Evolutionary conservation across 192 early-diverging fungal genomes (phyloP).

Genomic region (Backusella macrospora): DNA sequence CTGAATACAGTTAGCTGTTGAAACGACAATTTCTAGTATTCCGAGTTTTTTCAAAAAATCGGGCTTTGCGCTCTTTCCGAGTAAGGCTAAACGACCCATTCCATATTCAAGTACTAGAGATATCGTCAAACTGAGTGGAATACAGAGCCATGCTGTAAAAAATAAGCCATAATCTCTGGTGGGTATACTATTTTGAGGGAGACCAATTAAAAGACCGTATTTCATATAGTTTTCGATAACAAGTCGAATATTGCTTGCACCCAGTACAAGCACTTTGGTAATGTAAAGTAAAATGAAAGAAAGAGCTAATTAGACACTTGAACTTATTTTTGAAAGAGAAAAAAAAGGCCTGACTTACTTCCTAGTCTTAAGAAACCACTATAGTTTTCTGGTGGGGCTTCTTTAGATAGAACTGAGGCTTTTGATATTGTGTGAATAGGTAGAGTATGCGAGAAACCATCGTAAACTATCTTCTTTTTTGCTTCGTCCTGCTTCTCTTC

Average conservation of each 20-base stretch:
- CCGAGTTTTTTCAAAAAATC: conserved; percentile 20
- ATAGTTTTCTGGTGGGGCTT: conserved; percentile 84
- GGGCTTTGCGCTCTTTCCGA: conserved; percentile 31
- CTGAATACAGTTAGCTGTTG: conserved; percentile 54
- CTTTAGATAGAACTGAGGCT: conserved; percentile 80
- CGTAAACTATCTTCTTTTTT: conserved; percentile 21
- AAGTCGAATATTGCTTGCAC: conserved; percentile 80
- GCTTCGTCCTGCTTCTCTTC: conserved; percentile 33
- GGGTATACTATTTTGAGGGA: conserved; percentile 62
- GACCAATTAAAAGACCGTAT: conserved; percentile 79
- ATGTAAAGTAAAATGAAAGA: neutral
- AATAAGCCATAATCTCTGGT: conserved; percentile 60
- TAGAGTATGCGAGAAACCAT: conserved; percentile 45
- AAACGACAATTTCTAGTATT: conserved; percentile 31
- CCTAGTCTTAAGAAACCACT: conserved; percentile 82
- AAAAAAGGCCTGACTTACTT: conserved; percentile 42
- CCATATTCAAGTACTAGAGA: conserved; percentile 66
- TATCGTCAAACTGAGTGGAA: conserved; percentile 56
- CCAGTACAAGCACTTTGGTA: conserved; percentile 67
- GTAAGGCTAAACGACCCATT: conserved; percentile 36
- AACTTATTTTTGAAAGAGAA: neutral
- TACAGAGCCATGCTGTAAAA: conserved; percentile 49
- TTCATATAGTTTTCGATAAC: conserved; percentile 89
- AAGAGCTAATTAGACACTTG: conserved; percentile 6
- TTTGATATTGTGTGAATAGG: conserved; percentile 65